Base-by-base conservation (phyloP, 2,329 filamentous ascomycete species). In the Fusarium pininemorale region DNA sequence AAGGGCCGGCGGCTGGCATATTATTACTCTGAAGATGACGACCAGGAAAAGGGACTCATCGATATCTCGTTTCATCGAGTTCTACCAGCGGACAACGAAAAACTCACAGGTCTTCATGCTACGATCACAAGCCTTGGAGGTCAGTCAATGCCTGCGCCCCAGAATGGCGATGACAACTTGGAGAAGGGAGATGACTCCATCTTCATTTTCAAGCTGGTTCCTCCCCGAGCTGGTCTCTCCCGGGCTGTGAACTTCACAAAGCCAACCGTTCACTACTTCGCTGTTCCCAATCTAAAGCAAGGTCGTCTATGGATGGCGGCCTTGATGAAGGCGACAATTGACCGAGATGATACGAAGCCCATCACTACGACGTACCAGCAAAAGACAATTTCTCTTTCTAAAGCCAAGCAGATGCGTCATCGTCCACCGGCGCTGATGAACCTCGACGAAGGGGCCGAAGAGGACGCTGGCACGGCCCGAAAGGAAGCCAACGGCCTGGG, bases 151-250 rank as follows among this genome's bases (percentile, higher is more conserved):
- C 81, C 81, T 11, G 79, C 88, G 35, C 90, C 90, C 15, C 90
- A 93, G 10, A 83, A 85, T 69, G 77, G 76, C 20, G 64, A 65
- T 2, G 75, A 76, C 32, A 67, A 69, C 10, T 48, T 81, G 16
- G 82, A 87, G 38, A 88, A 88, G 73, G 86, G 85, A n/a, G 86
- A 88, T 42, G 92, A 94, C 65, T 87, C 91, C 3, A 93, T 97
- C 80, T 99, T 99, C 84, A 98, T 98, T 79, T 99, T 99, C 89
- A 99, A 99, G 84, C 90, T 99, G 13, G 92, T 98, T 12, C 96
- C 96, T 3, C 96, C 96, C 2, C 93, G 96, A 69, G 90, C 92
- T 10, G 96, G 95, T 16, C 88, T 97, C 15, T 94, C 95, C 16
- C 92, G 94, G 64, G 96, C 95, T 2, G 96, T 99, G 66, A 98